Percentiles rank a stretch among this genome's conserved stretches.
These are phyloP conservation scores for Phoma sp. DNA, from an alignment of 2,329 filamentous ascomycete genomes.

Conservation along the genomic window DNA sequence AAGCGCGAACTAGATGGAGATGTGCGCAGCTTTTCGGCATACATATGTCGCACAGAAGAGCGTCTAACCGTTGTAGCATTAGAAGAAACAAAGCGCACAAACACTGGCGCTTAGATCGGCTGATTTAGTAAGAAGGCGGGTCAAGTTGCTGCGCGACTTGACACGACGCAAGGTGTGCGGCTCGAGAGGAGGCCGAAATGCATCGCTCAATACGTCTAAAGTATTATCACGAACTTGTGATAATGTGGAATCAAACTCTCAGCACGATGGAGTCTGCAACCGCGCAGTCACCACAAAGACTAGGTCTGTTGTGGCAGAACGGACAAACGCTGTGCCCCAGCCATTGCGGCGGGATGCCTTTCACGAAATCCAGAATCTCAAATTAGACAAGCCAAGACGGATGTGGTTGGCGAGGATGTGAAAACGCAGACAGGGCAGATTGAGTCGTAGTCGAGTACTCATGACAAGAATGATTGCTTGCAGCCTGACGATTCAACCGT, in stretches of 20 bases:
- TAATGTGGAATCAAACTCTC: neutral
- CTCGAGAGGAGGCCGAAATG: neutral
- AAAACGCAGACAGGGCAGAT: neutral
- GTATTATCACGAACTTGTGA: neutral
- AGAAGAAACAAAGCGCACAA: neutral
- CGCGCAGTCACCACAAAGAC: slow-evolving; percentile 6
- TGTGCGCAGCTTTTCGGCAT: slow-evolving; percentile 1
- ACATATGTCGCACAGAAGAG: slow-evolving; percentile 1
- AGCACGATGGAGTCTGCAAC: slow-evolving; percentile 1
- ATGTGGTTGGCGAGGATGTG: neutral
- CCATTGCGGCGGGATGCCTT: neutral
- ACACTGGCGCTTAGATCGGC: slow-evolving; percentile 3
- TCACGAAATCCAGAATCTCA: neutral
- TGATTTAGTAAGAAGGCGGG: neutral
- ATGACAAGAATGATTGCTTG: too few relatives aligned
- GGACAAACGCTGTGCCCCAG: slow-evolving; percentile 6
- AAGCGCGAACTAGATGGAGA: slow-evolving; percentile 2
- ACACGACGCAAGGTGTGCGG: neutral
- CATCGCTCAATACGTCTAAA: neutral
- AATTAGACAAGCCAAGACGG: neutral
- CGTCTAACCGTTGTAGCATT: neutral
- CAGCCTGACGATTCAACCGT: neutral
- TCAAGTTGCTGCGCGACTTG: neutral
- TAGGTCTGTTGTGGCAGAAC: neutral
- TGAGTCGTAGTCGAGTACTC: too few relatives aligned